Percentiles rank a stretch among this genome's conserved stretches.
Conservation (phyloP, 1,139 yeast genomes). For the Geotrichum reessii region DNA sequence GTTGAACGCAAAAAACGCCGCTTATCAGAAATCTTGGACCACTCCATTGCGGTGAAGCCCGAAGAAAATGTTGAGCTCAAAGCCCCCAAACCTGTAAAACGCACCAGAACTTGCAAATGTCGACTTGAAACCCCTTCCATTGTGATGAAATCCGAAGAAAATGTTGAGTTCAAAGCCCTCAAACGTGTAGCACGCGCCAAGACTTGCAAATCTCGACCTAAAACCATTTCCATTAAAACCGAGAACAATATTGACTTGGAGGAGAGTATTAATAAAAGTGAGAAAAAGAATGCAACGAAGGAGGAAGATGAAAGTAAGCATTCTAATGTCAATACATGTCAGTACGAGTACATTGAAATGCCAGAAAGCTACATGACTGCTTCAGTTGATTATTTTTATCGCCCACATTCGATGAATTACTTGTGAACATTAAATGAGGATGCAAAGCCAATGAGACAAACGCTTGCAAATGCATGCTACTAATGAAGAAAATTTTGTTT, state of each 20-base stretch:
- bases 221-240: not conserved
- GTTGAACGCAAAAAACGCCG: conserved; percentile 38
- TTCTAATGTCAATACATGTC: conserved; percentile 20
- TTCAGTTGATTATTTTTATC: conserved; percentile 54
- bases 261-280: no score
- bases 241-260: no score
- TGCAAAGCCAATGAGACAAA: not conserved
- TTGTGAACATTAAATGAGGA: conserved; percentile 20
- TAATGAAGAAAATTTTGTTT: not conserved
- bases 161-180: no score
- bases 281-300: conserved; percentile 3
- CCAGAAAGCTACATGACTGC: conserved; percentile 53
- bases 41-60: not conserved
- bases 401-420: conserved; percentile 56
- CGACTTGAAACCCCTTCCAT: not conserved
- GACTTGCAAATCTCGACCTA: not conserved
- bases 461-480: conserved; percentile 9
- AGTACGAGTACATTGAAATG: conserved; percentile 52
- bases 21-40: not conserved
- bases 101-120: not conserved
- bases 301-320: conserved; percentile 17
- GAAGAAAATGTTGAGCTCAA: not conserved
- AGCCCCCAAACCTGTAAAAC: not conserved
- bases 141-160: no score
- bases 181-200: not conserved